These are phyloP conservation scores for Populus tremula DNA, from an alignment of 345 rosid genomes.

Conservation along the genomic window DNA sequence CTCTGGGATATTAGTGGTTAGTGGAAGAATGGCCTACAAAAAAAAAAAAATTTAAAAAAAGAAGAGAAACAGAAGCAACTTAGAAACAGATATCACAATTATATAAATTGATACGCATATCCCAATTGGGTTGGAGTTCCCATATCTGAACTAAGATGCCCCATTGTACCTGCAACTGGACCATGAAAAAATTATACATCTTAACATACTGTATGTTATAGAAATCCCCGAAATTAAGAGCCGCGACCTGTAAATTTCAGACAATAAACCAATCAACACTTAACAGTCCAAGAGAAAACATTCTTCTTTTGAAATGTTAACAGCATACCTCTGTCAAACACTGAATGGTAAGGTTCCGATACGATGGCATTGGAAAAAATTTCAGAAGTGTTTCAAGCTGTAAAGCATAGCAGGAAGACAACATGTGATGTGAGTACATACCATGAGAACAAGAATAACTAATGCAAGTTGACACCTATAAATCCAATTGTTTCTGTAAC, in stretches of 20 bases:
- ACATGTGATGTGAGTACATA: constrained; percentile 9
- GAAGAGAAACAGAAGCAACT: background rate
- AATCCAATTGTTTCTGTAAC: background rate
- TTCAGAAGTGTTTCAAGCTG: constrained; percentile 95
- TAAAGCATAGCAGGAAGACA: constrained; percentile 15
- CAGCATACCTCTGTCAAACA: constrained; percentile 88
- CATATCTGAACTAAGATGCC: background rate
- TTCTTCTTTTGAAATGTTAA: background rate
- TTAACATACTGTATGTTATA: constrained; percentile 74
- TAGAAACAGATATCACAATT: background rate
- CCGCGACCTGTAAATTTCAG: constrained; percentile 66
- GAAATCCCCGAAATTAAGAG: constrained; percentile 85
- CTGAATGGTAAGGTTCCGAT: constrained; percentile 91
- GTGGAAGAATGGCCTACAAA: constrained; percentile 70
- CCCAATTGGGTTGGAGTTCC: background rate
- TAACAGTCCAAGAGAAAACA: background rate
- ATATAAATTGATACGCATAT: background rate
- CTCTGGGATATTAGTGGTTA: constrained; percentile 80
- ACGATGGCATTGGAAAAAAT: constrained; percentile 70
- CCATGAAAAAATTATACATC: constrained; percentile 76
- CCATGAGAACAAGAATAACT: constrained; percentile 15
- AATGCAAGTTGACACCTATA: constrained; percentile 19
- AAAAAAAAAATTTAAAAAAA: constrained; percentile 4
- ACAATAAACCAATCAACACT: background rate
- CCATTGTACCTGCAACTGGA: constrained; percentile 69